A percentile compares a stretch with the other conserved stretches of the same genome.
phyloP scores from a whole-genome alignment of 2,329 filamentous ascomycete genomes.

The Epichloe festucae region DNA sequence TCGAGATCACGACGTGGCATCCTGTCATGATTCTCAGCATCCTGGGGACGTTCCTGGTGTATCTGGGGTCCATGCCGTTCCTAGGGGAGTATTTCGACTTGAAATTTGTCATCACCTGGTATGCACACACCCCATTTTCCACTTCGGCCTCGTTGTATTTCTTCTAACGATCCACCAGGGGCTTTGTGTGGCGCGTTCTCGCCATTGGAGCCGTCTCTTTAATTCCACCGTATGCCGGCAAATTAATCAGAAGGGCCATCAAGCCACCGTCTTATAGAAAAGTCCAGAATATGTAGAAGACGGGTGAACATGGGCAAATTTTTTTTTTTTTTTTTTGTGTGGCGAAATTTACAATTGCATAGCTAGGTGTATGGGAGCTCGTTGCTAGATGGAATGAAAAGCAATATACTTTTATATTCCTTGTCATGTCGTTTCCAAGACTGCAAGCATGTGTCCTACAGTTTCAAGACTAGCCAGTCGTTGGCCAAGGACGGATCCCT shows the following conservation, averaged over 20 bases:
- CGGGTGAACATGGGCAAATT: slow-evolving; percentile 3
- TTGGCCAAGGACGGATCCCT: slow-evolving; percentile 22
- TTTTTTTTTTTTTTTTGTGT: not conserved
- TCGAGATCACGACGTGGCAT: slow-evolving; percentile 96
- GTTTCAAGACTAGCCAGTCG: slow-evolving; percentile 41
- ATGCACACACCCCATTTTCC: slow-evolving; percentile 15
- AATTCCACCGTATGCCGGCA: slow-evolving; percentile 76
- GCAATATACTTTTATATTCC: not conserved
- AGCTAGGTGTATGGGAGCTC: not conserved
- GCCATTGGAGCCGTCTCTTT: slow-evolving; percentile 71
- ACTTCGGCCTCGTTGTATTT: not conserved
- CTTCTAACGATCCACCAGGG: slow-evolving; percentile 33
- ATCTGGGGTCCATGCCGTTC: slow-evolving; percentile 72
- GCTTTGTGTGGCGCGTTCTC: slow-evolving; percentile 76
- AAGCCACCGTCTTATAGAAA: slow-evolving; percentile 92
- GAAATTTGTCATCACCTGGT: slow-evolving; percentile 58
- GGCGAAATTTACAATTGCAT: not conserved
- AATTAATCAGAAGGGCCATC: slow-evolving; percentile 71
- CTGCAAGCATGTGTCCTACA: slow-evolving; percentile 19
- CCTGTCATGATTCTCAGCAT: slow-evolving; percentile 79
- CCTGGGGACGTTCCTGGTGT: slow-evolving; percentile 70
- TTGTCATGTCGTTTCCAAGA: not conserved
- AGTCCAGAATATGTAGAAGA: slow-evolving; percentile 54
- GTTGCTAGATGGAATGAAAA: not conserved
- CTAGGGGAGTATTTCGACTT: slow-evolving; percentile 83